Evolutionary conservation across 2,329 filamentous ascomycete genomes (phyloP).

Genomic region (Raffaelea arxii): DNA sequence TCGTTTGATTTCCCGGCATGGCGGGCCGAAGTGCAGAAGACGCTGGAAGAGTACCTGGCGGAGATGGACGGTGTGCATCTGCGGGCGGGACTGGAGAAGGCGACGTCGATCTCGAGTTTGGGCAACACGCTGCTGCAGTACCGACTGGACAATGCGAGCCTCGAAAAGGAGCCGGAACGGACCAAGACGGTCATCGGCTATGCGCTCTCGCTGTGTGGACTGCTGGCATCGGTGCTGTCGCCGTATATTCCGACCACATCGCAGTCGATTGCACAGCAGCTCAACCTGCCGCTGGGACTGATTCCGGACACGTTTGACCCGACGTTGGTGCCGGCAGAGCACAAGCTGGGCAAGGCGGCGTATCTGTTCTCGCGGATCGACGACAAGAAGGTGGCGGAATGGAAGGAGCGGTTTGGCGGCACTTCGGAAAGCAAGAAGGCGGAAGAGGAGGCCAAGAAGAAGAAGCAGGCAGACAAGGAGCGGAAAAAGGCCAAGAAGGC

Average conservation of each 20-base stretch:
- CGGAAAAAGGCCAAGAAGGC: constrained; percentile 20
- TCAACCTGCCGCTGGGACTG: constrained; percentile 41
- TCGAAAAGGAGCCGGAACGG: constrained; percentile 43
- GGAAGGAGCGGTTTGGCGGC: constrained; percentile 53
- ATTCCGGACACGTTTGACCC: constrained; percentile 59
- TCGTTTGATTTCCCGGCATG: constrained; percentile 40
- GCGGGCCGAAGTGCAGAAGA: constrained; percentile 53
- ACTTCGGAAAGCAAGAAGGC: constrained; percentile 18
- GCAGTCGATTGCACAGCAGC: constrained; percentile 65
- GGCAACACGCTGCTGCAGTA: constrained; percentile 40
- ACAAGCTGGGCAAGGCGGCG: constrained; percentile 58
- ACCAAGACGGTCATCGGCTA: constrained; percentile 57
- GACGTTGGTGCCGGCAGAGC: constrained; percentile 57
- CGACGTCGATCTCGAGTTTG: constrained; percentile 55
- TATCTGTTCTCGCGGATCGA: constrained; percentile 61
- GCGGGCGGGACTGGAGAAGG: constrained; percentile 52
- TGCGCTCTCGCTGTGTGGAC: constrained; percentile 74
- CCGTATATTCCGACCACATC: constrained; percentile 82
- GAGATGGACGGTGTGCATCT: constrained; percentile 65
- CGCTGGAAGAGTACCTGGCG: constrained; percentile 56
- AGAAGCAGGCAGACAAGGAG: constrained; percentile 21
- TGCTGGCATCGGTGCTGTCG: constrained; percentile 67
- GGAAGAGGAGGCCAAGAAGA: constrained; percentile 20
- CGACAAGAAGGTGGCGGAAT: constrained; percentile 61
- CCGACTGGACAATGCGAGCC: constrained; percentile 29